Evolutionary conservation across 768 basidiomycete species (phyloP).

Genomic region (Hericium erinaceus): DNA sequence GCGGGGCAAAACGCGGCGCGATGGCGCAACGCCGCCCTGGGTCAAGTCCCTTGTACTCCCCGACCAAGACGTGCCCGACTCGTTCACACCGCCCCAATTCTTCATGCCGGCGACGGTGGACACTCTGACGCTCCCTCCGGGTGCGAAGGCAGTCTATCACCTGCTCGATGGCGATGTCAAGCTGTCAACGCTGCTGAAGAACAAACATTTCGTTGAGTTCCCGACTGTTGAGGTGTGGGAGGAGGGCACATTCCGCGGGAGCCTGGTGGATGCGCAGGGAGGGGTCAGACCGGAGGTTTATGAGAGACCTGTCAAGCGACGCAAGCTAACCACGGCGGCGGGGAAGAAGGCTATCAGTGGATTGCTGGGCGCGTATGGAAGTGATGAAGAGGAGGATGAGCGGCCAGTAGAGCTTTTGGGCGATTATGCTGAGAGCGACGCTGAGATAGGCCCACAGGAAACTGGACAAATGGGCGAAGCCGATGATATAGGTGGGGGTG

Average conservation of each 20-base stretch:
- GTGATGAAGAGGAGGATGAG: conserved; percentile 30
- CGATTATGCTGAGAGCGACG: conserved; percentile 43
- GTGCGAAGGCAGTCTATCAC: conserved; percentile 33
- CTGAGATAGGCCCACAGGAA: conserved; percentile 8
- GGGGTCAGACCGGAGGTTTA: conserved; percentile 26
- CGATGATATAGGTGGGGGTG: conserved; percentile 10
- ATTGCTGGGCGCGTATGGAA: conserved; percentile 55
- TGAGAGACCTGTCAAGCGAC: conserved; percentile 39
- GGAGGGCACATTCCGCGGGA: conserved; percentile 47
- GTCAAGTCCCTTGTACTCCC: conserved; percentile 40
- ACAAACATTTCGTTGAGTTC: conserved; percentile 72
- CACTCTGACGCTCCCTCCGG: conserved; percentile 10
- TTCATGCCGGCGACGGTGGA: conserved; percentile 42
- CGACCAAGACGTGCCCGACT: conserved; percentile 45
- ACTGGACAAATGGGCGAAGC: conserved; percentile 12
- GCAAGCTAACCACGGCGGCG: conserved; percentile 42
- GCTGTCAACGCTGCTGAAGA: conserved; percentile 39
- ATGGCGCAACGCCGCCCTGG: conserved; percentile 44
- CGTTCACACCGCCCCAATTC: conserved; percentile 48
- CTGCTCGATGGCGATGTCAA: conserved; percentile 42
- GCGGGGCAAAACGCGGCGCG: conserved; percentile 34
- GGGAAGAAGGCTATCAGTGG: conserved; percentile 48
- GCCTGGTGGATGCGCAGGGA: conserved; percentile 48
- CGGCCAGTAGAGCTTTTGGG: conserved; percentile 24
- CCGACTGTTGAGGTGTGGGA: conserved; percentile 77